A percentile compares a stretch with the other conserved stretches of the same genome.
Conservation (phyloP, 2,329 filamentous ascomycete species). For the Paecilomyces variotii region DNA sequence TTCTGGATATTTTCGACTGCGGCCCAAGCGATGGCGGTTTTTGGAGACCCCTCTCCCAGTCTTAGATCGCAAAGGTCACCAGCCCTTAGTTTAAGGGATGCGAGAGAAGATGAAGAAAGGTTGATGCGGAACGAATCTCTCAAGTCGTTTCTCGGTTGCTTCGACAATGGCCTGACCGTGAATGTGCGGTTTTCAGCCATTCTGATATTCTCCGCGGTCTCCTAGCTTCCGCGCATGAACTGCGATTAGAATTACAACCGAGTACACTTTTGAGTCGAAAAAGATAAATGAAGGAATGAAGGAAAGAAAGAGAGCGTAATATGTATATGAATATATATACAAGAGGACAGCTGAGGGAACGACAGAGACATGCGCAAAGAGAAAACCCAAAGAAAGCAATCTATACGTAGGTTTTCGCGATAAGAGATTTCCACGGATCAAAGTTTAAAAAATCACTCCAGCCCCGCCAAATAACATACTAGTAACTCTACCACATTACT, state of each 20-base stretch:
- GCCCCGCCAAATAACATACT: neutral
- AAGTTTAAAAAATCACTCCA: neutral
- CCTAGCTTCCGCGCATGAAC: neutral
- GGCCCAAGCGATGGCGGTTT: slow-evolving; percentile 56
- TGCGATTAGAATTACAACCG: neutral
- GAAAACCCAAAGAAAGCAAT: neutral
- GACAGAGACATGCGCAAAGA: neutral
- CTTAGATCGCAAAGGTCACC: slow-evolving; percentile 48
- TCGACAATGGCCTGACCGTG: slow-evolving; percentile 48
- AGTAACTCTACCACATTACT: neutral
- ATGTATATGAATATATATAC: neutral
- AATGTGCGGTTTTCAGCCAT: slow-evolving; percentile 38
- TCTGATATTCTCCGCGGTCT: slow-evolving; percentile 1
- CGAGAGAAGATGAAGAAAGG: slow-evolving; percentile 48
- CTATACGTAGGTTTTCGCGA: neutral
- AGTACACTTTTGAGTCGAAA: neutral
- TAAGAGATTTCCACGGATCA: neutral
- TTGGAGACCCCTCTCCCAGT: slow-evolving; percentile 31
- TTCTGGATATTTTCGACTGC: slow-evolving; percentile 56
- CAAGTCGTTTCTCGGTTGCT: slow-evolving; percentile 38
- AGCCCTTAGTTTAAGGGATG: slow-evolving; percentile 46
- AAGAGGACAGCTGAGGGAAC: neutral
- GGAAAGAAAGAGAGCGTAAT: neutral
- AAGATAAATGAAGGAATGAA: neutral
- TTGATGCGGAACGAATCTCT: slow-evolving; percentile 54